Evolutionary conservation across 768 basidiomycete species (phyloP), one percentile per base, ranked within the genome.

Genomic region (Boletus tomentosulus): DNA sequence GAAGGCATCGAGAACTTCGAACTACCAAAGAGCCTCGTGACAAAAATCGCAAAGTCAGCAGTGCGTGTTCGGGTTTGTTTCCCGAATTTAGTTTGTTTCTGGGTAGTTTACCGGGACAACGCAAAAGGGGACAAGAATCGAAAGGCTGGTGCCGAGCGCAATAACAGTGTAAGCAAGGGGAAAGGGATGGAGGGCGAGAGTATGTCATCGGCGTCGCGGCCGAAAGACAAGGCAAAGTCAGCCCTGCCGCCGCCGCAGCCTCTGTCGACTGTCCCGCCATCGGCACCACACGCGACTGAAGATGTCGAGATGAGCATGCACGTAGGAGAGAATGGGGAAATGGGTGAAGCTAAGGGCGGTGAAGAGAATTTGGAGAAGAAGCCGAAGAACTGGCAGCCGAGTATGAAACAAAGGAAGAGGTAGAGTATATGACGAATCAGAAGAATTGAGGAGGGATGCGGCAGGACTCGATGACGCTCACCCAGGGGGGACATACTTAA

Each of bases 1-100:
- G 87, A 89, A 43, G 90, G 92, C 1, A 90, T 97, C 49, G 90
- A 93, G 60, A 89, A 89, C 70, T 93, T 83, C 67, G 92, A 97
- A 64, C 75, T 96, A 2, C 94, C 93, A 6, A 90, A 89, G 65
- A 83, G 80, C 51, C 72, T 92, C 44, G 85, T 96, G 52, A 87
- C 85, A 28, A 87, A 84, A 69, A 86, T 96, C 55, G 93, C 92
- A 19, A 91, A 90, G 69, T 85, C 87, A 41, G 83, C 85, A 12
- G 92, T 94, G 65, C 56, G 85, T 75, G n/a, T 28, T 33, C 46
- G 9, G 42, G 51, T 22, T 8, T 5, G 2, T 43, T 37, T 43
- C 3, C 15, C 34, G 34, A n/a, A 13, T 22, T 56, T 34, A 55
- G n/a, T 10, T 12, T 24, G n/a, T 10, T 12, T 24, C 5, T 48